Conservation (phyloP, 2,329 filamentous ascomycete genomes). For the Iodosphaeria phyllophila region DNA sequence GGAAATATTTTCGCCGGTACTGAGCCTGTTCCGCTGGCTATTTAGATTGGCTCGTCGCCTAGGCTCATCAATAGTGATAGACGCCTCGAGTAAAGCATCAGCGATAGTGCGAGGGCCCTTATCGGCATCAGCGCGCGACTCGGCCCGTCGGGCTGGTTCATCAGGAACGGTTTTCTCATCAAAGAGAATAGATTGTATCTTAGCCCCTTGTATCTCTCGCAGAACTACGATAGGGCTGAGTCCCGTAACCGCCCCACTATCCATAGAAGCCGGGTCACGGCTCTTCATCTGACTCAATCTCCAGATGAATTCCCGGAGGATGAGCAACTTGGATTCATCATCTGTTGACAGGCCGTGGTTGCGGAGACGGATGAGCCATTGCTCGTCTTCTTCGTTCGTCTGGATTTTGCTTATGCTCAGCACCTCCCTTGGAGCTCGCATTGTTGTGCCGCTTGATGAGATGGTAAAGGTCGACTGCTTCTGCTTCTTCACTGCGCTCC, state of each 20-base stretch:
- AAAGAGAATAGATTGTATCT: constrained; percentile 81
- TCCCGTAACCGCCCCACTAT: constrained; percentile 19
- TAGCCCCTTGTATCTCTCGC: constrained; percentile 50
- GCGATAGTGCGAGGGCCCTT: constrained; percentile 57
- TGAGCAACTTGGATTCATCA: constrained; percentile 79
- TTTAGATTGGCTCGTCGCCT: constrained; percentile 32
- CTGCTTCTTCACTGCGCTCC: constrained; percentile 57
- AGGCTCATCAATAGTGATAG: constrained; percentile 64
- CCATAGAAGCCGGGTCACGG: constrained; percentile 26
- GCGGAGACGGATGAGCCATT: constrained; percentile 72
- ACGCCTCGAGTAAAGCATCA: constrained; percentile 81
- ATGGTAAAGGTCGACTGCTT: constrained; percentile 46
- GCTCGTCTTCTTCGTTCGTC: constrained; percentile 83
- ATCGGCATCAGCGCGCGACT: constrained; percentile 14
- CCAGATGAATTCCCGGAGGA: constrained; percentile 81
- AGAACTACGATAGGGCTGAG: constrained; percentile 58
- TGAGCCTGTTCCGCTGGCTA: constrained; percentile 25
- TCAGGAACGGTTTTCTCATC: constrained; percentile 61
- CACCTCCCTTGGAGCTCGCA: constrained; percentile 36
- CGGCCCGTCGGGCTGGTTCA: constrained; percentile 10
- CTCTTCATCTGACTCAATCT: constrained; percentile 56
- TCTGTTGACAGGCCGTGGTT: constrained; percentile 68
- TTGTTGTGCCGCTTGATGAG: constrained; percentile 33
- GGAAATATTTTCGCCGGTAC: constrained; percentile 15
- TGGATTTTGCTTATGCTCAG: constrained; percentile 42